A percentile compares a stretch with the other conserved stretches of the same genome.
Conservation (phyloP, 2,329 filamentous ascomycete species). For the Endoconidiophora laricicola region DNA sequence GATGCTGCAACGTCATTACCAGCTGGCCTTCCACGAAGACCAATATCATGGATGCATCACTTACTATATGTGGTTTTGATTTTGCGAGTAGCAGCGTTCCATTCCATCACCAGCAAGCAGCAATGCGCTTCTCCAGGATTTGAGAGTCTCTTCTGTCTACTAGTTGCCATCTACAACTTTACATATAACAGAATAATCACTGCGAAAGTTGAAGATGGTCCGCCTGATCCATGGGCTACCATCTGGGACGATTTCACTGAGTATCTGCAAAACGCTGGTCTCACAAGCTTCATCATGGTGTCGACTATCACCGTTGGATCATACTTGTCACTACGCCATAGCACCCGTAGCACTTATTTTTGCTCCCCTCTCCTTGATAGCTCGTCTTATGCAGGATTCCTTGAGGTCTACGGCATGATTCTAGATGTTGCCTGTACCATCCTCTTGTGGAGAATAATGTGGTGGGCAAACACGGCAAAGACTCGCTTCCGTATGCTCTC, state of each 20-base stretch:
- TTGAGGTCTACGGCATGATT: constrained; percentile 28
- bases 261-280: constrained; percentile 25
- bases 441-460: constrained; percentile 34
- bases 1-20: not conserved
- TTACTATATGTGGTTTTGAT: constrained; percentile 28
- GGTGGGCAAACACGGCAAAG: constrained; percentile 33
- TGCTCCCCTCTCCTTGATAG: constrained; percentile 30
- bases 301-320: constrained; percentile 14
- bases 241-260: constrained; percentile 29
- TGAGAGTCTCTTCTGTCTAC: constrained; percentile 22
- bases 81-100: constrained; percentile 31
- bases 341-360: constrained; percentile 31
- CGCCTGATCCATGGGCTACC: constrained; percentile 32
- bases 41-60: constrained; percentile 29
- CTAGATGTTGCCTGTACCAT: constrained; percentile 31
- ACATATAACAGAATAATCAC: not conserved
- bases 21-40: constrained; percentile 26
- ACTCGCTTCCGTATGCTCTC: constrained; percentile 29
- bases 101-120: constrained; percentile 28
- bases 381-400: constrained; percentile 20
- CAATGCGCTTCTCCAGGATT: constrained; percentile 35
- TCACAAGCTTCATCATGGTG: constrained; percentile 20
- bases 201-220: constrained; percentile 17
- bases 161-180: constrained; percentile 12
- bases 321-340: constrained; percentile 15